Conservation (phyloP, 176 grass and related monocot genomes). For the Lolium multiflorum region DNA sequence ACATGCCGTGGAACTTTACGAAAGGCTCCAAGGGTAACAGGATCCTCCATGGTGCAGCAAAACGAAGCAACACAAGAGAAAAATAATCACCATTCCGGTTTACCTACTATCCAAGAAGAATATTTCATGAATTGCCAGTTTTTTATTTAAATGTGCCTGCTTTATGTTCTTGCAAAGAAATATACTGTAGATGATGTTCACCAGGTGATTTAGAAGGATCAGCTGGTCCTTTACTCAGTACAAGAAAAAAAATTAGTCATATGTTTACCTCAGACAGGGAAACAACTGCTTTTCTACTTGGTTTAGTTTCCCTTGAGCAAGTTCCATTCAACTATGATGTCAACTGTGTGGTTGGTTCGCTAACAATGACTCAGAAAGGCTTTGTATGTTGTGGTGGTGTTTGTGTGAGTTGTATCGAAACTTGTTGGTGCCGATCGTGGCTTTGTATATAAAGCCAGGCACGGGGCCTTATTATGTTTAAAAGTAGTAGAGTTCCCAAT, state of each 20-base stretch:
- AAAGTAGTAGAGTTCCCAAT: no score
- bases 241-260: background rate
- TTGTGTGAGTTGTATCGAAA: no score
- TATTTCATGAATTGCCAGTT: background rate
- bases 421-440: no score
- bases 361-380: background rate
- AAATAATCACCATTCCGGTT: no score
- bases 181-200: background rate
- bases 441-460: no score
- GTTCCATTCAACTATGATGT: background rate
- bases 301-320: background rate
- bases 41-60: no score
- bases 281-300: background rate
- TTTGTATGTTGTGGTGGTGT: no score
- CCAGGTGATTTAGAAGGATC: background rate
- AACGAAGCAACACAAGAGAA: no score
- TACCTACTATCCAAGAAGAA: background rate
- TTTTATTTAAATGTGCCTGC: background rate
- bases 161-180: background rate
- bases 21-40: no score
- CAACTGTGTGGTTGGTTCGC: background rate
- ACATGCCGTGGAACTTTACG: no score
- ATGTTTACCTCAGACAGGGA: background rate
- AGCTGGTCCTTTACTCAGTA: background rate
- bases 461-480: no score